These are phyloP conservation scores for Colletotrichum viniferum DNA, from an alignment of 2,329 filamentous ascomycete species.

Conservation along the genomic window DNA sequence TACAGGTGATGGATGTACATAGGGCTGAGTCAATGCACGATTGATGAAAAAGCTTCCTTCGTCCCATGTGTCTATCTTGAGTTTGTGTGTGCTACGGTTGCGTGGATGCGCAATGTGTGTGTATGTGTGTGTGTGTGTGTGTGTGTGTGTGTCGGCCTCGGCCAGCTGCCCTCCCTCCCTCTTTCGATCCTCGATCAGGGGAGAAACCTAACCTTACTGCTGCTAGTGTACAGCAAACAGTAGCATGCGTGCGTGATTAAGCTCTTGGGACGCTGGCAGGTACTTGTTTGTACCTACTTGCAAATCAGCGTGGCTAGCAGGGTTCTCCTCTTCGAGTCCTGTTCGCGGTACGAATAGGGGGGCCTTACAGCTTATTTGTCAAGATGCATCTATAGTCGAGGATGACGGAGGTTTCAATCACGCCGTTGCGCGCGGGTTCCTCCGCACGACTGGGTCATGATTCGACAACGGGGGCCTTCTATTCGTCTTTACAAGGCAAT, in stretches of 20 bases:
- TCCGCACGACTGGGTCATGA: not conserved
- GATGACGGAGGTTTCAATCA: constrained; percentile 11
- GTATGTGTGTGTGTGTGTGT: not conserved
- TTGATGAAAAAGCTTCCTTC: constrained; percentile 4
- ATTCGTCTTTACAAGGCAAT: not conserved
- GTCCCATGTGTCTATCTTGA: not conserved
- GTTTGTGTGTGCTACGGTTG: not conserved
- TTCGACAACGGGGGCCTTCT: not conserved
- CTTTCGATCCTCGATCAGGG: not conserved
- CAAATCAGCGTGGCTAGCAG: not conserved
- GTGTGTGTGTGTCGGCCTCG: not conserved
- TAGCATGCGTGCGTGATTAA: not conserved
- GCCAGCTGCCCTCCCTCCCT: not conserved
- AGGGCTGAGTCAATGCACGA: constrained; percentile 10
- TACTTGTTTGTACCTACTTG: not conserved
- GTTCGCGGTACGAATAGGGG: not conserved
- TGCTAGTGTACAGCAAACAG: not conserved
- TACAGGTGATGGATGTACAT: not conserved
- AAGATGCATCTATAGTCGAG: not conserved
- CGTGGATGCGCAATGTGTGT: not conserved
- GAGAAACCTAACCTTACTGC: not conserved
- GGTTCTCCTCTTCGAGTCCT: not conserved
- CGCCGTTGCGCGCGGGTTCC: constrained; percentile 1
- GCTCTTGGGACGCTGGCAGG: not conserved
- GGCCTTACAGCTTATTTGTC: not conserved